Percentiles rank a stretch among this genome's conserved stretches.
phyloP scores from a whole-genome alignment of 345 rosid genomes.

The Punica granatum region DNA sequence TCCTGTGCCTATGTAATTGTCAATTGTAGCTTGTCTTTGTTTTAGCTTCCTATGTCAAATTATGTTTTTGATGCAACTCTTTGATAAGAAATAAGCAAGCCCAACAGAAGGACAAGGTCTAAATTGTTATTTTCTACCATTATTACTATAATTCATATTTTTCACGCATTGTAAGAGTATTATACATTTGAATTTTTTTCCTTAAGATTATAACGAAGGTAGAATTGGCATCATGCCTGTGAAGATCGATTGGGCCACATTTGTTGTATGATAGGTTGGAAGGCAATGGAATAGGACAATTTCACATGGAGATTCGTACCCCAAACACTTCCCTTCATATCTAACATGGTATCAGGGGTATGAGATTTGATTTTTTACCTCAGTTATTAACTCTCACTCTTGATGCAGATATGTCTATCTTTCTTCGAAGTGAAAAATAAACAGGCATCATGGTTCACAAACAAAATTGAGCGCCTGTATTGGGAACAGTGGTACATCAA shows the following conservation, averaged over 20 bases:
- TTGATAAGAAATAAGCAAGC: neutral
- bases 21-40: neutral
- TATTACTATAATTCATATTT: neutral
- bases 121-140: neutral
- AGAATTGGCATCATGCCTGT: constrained; percentile 2
- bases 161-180: too few relatives aligned
- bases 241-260: too few relatives aligned
- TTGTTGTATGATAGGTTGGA: too few relatives aligned
- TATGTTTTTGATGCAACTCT: neutral
- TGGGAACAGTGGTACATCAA: constrained; percentile 97
- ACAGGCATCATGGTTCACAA: constrained; percentile 78
- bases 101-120: neutral
- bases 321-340: neutral
- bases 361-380: neutral
- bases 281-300: too few relatives aligned
- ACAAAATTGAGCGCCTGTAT: constrained; percentile 50
- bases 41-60: neutral
- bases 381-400: neutral
- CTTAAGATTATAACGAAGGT: too few relatives aligned
- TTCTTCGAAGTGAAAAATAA: constrained; percentile 90
- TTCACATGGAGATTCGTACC: neutral
- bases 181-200: too few relatives aligned
- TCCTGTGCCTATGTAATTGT: neutral
- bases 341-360: neutral
- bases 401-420: constrained; percentile 73